Evolutionary conservation across 805 yeast species (phyloP), one percentile per base, ranked within the genome.

Genomic region (Kuraishia borneana): DNA sequence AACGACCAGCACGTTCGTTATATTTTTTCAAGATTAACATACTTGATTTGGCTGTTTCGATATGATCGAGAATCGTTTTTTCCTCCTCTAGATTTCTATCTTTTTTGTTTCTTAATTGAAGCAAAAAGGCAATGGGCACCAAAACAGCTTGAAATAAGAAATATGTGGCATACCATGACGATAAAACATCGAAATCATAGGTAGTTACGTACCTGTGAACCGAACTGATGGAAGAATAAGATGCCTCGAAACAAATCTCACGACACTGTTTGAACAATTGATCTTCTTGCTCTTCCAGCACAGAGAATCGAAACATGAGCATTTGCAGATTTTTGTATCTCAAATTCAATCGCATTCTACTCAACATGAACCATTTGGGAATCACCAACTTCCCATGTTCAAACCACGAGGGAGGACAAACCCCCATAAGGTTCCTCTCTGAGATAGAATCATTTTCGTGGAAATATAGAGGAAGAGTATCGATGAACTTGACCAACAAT

Each of bases 161-260:
- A 45, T 72, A 76, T 0, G 75, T 69, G 4, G 79, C 70, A 51
- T 75, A 71, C 83, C 83, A 76, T 19, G 71, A 65, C 10, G 56
- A 44, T 26, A 31, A 6, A 6, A 31, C 32, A 18, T 32, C 35
- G 10, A 25, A 17, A 9, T 32, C 35, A 21, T 26, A 12, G n/a
- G n/a, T 28, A 31, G 18, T 12, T 19, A 54, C 50, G 42, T 56
- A 71, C 18, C 56, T 57, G 17, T 61, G 51, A 6, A 76, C 70
- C 6, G 76, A 65, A 25, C 53, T 36, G 9, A 76, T 70, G 0
- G 78, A 70, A 20, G 64, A 68, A 34, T 63, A 65, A 2, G 82
- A 70, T 25, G 68, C 65, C 13, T 59, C 63, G 9, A 68, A 48
- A 50, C 77, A 76, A 21, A 62, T 49, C 12, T 60, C 46, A 31